Base-by-base conservation (phyloP, 257 asterid genomes). In the Osmanthus fragrans region DNA sequence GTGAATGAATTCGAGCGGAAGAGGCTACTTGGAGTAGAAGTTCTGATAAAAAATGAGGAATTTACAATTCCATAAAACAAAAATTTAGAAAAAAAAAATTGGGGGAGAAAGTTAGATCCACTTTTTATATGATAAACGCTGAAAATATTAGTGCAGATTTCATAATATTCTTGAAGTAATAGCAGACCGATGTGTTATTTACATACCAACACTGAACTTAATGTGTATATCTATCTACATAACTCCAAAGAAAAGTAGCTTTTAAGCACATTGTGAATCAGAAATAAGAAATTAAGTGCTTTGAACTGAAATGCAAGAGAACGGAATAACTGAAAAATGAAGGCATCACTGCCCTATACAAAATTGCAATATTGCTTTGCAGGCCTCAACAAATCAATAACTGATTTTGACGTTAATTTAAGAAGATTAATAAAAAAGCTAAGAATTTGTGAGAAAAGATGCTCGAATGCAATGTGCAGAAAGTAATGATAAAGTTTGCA, bases 401-500 rank as follows among this genome's bases (percentile, higher is more conserved):
- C 30, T 21, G 65, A 56, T n/a, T 56, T 13, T n/a, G 65, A 5
- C 2, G 65, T 56, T 56, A 58, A 21, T 21, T 21, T 10, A 63
- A 12, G 69, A 23, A 63, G 69, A 25, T 63, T 23, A 63, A 19
- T 1, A 49, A 39, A 32, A 63, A 63, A 27, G 2, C 69, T 3
- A 63, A 63, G 66, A 54, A 58, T 21, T 58, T 21, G 66, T 58
- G 15, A 58, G 66, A 58, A 6, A 23, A n/a, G 30, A 58, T 18
- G 64, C 8, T 12, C 18, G 4, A 47, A 15, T 47, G 21, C 56
- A 47, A 47, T 11, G 51, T 45, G 25, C 8, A 51, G 63, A 51
- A 51, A 51, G 63, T 54, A 5, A 19, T 18, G 15, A 37, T 58
- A 40, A 74, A 37, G 51, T 3, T 27, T 12, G 45, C 40, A 95